Evolutionary conservation across 495 filamentous ascomycete genomes (phyloP).

Genomic region (Durotheca rogersii): DNA sequence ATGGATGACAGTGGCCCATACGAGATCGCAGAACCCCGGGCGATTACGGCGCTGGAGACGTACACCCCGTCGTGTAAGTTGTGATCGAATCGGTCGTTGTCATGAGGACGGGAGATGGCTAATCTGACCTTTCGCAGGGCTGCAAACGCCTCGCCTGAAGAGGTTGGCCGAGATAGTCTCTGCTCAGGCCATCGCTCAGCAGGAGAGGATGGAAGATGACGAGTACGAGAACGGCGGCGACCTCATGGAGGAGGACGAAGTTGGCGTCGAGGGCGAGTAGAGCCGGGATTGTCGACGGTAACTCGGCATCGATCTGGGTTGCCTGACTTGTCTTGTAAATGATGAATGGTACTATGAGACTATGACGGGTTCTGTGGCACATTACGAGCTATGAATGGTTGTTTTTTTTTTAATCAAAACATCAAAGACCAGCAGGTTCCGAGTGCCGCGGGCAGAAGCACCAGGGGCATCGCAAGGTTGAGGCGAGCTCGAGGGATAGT

Average conservation of each 20-base stretch:
- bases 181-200: constrained; percentile 89
- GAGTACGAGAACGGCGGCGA: constrained; percentile 46
- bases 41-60: constrained; percentile 94
- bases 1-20: constrained; percentile 99
- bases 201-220: constrained; percentile 70
- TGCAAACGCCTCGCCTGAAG: constrained; percentile 93
- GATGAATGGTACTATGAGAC: background rate
- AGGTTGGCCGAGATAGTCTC: constrained; percentile 96
- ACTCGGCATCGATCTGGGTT: constrained; percentile 22
- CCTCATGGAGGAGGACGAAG: constrained; percentile 48
- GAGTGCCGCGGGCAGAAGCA: constrained; percentile 1
- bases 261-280: constrained; percentile 32
- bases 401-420: too few species aligned
- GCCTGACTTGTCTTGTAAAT: constrained; percentile 14
- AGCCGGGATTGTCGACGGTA: constrained; percentile 23
- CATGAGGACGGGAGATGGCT: constrained; percentile 1
- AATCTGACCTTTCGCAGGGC: constrained; percentile 56
- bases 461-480: background rate
- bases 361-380: constrained; percentile 3
- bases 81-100: background rate
- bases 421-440: background rate
- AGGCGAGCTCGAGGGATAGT: constrained; percentile 10
- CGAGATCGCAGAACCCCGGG: constrained; percentile 94
- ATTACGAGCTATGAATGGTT: background rate
- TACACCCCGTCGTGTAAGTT: constrained; percentile 91